phyloP scores from a whole-genome alignment of 306 rosid species.

The Mimosa bimucronata region DNA sequence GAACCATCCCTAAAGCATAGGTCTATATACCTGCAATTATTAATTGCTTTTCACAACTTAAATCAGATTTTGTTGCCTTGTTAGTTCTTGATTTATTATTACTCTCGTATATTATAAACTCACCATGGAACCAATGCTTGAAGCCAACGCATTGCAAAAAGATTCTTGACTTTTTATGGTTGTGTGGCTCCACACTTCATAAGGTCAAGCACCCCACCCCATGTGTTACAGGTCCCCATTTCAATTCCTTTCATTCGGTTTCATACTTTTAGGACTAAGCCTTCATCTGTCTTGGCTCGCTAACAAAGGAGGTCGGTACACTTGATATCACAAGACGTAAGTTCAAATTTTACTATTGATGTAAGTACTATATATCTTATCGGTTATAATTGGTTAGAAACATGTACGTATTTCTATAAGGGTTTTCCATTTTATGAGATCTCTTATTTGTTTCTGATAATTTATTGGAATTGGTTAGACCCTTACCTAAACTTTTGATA shows the following conservation, averaged over 20 bases:
- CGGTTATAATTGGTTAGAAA: not conserved
- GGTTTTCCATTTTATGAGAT: not conserved
- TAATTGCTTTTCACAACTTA: not conserved
- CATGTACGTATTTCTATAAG: not conserved
- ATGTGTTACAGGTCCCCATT: conserved; percentile 93
- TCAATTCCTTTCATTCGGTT: conserved; percentile 46
- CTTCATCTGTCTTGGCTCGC: conserved; percentile 65
- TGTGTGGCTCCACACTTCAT: conserved; percentile 58
- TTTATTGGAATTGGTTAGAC: not conserved
- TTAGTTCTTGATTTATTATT: not conserved
- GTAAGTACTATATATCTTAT: not conserved
- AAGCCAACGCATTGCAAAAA: conserved; percentile 43
- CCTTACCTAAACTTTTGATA: not conserved
- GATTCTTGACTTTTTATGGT: conserved; percentile 58
- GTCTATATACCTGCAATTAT: not conserved
- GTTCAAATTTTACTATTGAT: not conserved
- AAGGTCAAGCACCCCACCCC: conserved; percentile 65
- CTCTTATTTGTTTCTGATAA: not conserved
- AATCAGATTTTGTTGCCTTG: not conserved
- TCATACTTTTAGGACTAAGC: conserved; percentile 44
- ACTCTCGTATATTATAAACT: not conserved
- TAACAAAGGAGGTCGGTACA: not conserved
- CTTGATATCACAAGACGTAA: not conserved
- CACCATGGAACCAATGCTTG: not conserved
- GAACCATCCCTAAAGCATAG: not conserved